Percentiles rank a stretch among this genome's conserved stretches.
These are phyloP conservation scores for Porcisia hertigi DNA, from an alignment of 208 protist species.

Conservation along the genomic window DNA sequence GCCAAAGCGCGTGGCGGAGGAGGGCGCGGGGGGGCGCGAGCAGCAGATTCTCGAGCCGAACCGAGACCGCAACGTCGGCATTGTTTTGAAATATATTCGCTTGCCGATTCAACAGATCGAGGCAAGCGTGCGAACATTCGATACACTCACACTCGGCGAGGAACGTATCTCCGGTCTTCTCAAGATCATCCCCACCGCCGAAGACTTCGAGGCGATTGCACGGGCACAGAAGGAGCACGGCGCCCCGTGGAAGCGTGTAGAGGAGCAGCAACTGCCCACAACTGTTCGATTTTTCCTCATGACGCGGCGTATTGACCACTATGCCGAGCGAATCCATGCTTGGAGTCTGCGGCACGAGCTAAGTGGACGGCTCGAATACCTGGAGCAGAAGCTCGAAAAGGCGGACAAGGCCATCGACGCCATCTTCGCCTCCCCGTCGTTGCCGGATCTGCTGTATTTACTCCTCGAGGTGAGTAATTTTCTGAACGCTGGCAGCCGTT, in stretches of 20 bases:
- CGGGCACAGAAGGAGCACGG: conserved; percentile 43
- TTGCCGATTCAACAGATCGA: conserved; percentile 78
- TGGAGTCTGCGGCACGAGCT: conserved; percentile 78
- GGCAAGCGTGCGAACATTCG: conserved; percentile 70
- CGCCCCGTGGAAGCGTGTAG: conserved; percentile 34
- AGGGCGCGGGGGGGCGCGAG: conserved; percentile 3
- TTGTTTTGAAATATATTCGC: conserved; percentile 78
- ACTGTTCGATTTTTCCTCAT: conserved; percentile 80
- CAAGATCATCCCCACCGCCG: conserved; percentile 68
- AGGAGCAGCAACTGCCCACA: conserved; percentile 50
- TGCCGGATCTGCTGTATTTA: conserved; percentile 61
- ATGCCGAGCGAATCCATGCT: conserved; percentile 67
- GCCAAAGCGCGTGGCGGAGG: conserved; percentile 22
- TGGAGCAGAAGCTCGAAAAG: conserved; percentile 51
- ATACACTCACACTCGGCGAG: conserved; percentile 73
- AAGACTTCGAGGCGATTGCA: conserved; percentile 59
- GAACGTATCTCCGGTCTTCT: conserved; percentile 60
- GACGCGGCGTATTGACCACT: conserved; percentile 67
- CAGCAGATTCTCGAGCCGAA: conserved; percentile 45
- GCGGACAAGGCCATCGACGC: conserved; percentile 41
- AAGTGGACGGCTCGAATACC: conserved; percentile 42
- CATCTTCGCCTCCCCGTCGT: conserved; percentile 42
- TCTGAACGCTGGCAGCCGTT: conserved; percentile 77
- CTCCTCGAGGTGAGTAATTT: conserved; percentile 76
- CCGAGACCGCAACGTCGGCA: conserved; percentile 74